Conservation (phyloP, 352 stramenopile species). For the Phytophthora palmivora region DNA sequence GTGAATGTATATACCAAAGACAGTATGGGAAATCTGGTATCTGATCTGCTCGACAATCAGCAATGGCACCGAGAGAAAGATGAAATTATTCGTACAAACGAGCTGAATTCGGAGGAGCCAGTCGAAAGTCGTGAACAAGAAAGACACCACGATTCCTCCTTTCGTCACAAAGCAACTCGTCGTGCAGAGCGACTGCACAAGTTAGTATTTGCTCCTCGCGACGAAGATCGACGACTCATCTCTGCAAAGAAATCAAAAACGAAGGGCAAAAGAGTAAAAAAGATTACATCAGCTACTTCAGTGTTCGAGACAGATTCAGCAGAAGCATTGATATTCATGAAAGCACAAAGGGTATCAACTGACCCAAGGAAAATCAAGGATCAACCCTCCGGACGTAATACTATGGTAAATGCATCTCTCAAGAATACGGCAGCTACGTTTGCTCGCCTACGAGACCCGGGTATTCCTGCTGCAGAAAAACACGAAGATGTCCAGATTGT, state of each 20-base stretch:
- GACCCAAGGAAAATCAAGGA: too few species aligned
- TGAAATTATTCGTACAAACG: too few species aligned
- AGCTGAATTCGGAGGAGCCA: too few species aligned
- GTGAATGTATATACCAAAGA: too few species aligned
- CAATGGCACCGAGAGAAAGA: too few species aligned
- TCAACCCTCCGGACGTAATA: not conserved
- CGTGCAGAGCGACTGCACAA: not conserved
- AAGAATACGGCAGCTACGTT: slow-evolving; percentile 13
- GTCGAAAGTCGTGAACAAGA: too few species aligned
- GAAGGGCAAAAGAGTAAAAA: not conserved
- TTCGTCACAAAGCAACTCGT: not conserved
- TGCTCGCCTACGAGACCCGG: slow-evolving; percentile 19
- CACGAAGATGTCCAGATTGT: slow-evolving; percentile 2
- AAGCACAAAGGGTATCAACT: too few species aligned
- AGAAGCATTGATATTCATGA: not conserved
- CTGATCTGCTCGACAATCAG: too few species aligned
- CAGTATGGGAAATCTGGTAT: too few species aligned
- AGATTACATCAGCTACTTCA: not conserved
- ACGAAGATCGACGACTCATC: not conserved
- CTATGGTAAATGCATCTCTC: slow-evolving; percentile 3
- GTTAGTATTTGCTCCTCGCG: not conserved
- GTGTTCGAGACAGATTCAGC: not conserved
- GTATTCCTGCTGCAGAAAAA: slow-evolving; percentile 11
- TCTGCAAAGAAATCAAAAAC: not conserved
- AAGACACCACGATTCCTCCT: not conserved